phyloP scores from a whole-genome alignment of 2,329 filamentous ascomycete species.

The Macroventuria anomochaeta region DNA sequence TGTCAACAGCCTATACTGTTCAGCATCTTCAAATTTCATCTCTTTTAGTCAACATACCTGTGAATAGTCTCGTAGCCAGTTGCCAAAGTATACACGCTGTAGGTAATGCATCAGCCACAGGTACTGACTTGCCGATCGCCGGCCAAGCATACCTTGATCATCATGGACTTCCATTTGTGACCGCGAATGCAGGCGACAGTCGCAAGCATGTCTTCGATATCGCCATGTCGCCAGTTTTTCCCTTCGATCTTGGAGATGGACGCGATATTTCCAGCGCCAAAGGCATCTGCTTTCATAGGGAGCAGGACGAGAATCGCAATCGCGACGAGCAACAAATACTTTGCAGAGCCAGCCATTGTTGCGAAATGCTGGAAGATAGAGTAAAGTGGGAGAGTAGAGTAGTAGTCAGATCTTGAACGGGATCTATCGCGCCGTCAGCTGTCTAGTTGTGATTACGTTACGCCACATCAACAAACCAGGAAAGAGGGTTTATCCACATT shows the following conservation, averaged over 20 bases:
- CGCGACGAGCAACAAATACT: constrained; percentile 46
- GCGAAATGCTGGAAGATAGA: background rate
- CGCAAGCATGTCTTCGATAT: constrained; percentile 60
- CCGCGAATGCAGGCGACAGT: constrained; percentile 55
- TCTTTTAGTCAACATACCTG: constrained; percentile 55
- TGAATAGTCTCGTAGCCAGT: constrained; percentile 59
- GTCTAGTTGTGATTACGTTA: constrained; percentile 16
- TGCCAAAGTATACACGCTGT: constrained; percentile 54
- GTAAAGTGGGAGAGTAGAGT: constrained; percentile 14
- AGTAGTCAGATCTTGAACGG: constrained; percentile 5
- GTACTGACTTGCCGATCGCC: background rate
- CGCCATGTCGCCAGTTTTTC: constrained; percentile 60
- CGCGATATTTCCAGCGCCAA: constrained; percentile 57
- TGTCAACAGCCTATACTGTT: constrained; percentile 60
- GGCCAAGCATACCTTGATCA: constrained; percentile 49
- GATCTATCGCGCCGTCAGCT: constrained; percentile 17
- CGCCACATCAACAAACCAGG: constrained; percentile 10
- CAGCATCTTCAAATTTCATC: constrained; percentile 42
- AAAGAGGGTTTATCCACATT: constrained; percentile 9
- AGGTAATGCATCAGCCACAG: constrained; percentile 25
- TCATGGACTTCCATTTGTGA: constrained; percentile 53
- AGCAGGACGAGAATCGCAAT: constrained; percentile 47
- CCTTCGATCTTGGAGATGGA: constrained; percentile 52
- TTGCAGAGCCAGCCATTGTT: constrained; percentile 44
- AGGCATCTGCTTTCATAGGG: constrained; percentile 48